Evolutionary conservation across 2,329 filamentous ascomycete species (phyloP).

Genomic region (Aplosporella prunicola): DNA sequence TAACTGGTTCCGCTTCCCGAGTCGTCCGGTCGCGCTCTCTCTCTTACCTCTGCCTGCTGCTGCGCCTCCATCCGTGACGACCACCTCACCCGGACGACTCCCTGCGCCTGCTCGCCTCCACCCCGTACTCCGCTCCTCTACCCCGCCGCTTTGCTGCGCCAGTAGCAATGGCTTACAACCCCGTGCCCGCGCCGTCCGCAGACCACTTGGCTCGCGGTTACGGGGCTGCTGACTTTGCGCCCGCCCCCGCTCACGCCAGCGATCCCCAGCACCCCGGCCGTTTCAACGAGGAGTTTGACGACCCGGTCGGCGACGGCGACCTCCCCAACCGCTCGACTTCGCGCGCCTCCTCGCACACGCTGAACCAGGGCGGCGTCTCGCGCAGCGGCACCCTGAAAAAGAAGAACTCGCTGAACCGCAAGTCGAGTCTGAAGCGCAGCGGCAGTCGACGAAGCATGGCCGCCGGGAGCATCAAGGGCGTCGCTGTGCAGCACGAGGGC

Average conservation of each 20-base stretch:
- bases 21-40: no score
- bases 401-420: slow-evolving; percentile 67
- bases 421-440: slow-evolving; percentile 66
- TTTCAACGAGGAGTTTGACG: slow-evolving; percentile 65
- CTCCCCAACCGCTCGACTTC: slow-evolving; percentile 51
- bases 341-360: slow-evolving; percentile 40
- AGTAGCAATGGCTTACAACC: slow-evolving; percentile 22
- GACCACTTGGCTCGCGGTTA: slow-evolving; percentile 16
- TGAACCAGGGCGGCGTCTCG: slow-evolving; percentile 34
- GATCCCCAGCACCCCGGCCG: slow-evolving; percentile 33
- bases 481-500: slow-evolving; percentile 64
- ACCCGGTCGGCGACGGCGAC: slow-evolving; percentile 50
- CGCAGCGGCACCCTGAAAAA: slow-evolving; percentile 78
- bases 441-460: slow-evolving; percentile 72
- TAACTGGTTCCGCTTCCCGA: no score
- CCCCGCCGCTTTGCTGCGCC: background rate
- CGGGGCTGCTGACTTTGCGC: slow-evolving; percentile 31
- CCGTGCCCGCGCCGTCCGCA: slow-evolving; percentile 17
- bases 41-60: no score
- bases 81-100: no score
- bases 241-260: slow-evolving; percentile 21
- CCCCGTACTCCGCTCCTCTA: no score
- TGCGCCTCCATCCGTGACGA: no score
- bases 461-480: slow-evolving; percentile 77
- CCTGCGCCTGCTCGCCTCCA: no score